Evolutionary conservation across 2,329 filamentous ascomycete species (phyloP).

Genomic region (Penicillium glabrum): DNA sequence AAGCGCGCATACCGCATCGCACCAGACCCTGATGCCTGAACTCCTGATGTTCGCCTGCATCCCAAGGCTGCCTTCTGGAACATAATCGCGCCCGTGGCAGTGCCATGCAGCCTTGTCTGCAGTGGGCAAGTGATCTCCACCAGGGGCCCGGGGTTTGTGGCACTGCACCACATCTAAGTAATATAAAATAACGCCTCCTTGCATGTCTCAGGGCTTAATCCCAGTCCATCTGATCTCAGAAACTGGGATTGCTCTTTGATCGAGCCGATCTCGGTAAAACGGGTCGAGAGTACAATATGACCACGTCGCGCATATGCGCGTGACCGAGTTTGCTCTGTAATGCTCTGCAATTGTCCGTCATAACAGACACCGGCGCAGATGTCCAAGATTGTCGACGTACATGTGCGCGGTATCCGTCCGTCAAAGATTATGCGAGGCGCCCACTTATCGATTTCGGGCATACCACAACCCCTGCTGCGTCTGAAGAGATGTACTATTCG

Average conservation of each 20-base stretch:
- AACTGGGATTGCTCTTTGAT: background rate
- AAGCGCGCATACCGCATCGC: conserved; percentile 1
- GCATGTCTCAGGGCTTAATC: background rate
- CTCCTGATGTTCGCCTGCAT: conserved; percentile 1
- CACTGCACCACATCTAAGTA: background rate
- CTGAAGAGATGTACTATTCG: background rate
- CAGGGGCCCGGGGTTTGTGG: background rate
- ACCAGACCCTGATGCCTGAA: background rate
- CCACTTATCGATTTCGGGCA: background rate
- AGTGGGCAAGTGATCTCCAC: conserved; percentile 2
- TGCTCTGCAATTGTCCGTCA: background rate
- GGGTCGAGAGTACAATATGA: background rate
- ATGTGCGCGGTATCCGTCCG: background rate
- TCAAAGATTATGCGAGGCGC: background rate
- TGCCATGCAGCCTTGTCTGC: background rate
- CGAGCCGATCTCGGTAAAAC: background rate
- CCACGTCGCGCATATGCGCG: background rate
- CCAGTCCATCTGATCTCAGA: background rate
- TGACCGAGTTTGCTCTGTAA: background rate
- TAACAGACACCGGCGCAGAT: background rate
- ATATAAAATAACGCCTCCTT: conserved; percentile 6
- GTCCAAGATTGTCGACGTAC: background rate
- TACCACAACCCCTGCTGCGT: background rate
- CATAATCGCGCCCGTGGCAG: background rate
- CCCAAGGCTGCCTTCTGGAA: conserved; percentile 1